These are phyloP conservation scores for Fusarium sp. DNA, from an alignment of 2,329 filamentous ascomycete species.

Conservation along the genomic window DNA sequence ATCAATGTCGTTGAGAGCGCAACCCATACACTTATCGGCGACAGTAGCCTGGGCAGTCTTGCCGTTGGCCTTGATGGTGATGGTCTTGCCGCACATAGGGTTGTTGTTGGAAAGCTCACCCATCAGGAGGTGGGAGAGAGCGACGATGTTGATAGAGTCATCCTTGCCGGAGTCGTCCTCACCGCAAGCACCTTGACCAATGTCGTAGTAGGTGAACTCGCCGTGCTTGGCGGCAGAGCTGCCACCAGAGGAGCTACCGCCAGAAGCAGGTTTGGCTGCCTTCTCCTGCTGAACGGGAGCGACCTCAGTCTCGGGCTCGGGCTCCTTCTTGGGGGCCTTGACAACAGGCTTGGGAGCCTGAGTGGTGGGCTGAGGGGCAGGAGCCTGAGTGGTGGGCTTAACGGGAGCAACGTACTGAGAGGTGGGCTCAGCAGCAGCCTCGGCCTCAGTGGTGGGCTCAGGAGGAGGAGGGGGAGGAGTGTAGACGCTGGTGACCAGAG, in stretches of 20 bases:
- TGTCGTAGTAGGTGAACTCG: slow-evolving; percentile 79
- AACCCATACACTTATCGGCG: slow-evolving; percentile 82
- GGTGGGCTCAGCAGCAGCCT: slow-evolving; percentile 18
- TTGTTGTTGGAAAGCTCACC: slow-evolving; percentile 73
- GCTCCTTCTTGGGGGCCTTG: slow-evolving; percentile 15
- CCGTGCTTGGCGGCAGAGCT: slow-evolving; percentile 58
- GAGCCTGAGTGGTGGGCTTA: slow-evolving; percentile 40
- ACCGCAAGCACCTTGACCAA: slow-evolving; percentile 76
- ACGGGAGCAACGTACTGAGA: slow-evolving; percentile 33
- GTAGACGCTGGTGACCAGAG: slow-evolving; percentile 36
- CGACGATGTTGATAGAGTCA: slow-evolving; percentile 70
- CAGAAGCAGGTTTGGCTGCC: slow-evolving; percentile 27
- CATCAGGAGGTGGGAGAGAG: slow-evolving; percentile 75
- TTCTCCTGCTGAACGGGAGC: slow-evolving; percentile 31
- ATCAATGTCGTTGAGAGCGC: slow-evolving; percentile 67
- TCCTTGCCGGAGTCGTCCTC: slow-evolving; percentile 68
- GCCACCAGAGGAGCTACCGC: slow-evolving; percentile 29
- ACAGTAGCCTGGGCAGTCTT: slow-evolving; percentile 69
- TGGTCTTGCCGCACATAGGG: slow-evolving; percentile 75
- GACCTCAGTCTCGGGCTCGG: slow-evolving; percentile 33
- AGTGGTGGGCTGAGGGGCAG: slow-evolving; percentile 11
- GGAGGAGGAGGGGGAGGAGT: slow-evolving; percentile 40
- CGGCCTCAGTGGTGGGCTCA: slow-evolving; percentile 24
- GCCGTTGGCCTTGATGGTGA: slow-evolving; percentile 72
- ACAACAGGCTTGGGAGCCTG: slow-evolving; percentile 22